phyloP scores from a whole-genome alignment of 192 early-diverging fungal genomes.

The Backusella westeae region DNA sequence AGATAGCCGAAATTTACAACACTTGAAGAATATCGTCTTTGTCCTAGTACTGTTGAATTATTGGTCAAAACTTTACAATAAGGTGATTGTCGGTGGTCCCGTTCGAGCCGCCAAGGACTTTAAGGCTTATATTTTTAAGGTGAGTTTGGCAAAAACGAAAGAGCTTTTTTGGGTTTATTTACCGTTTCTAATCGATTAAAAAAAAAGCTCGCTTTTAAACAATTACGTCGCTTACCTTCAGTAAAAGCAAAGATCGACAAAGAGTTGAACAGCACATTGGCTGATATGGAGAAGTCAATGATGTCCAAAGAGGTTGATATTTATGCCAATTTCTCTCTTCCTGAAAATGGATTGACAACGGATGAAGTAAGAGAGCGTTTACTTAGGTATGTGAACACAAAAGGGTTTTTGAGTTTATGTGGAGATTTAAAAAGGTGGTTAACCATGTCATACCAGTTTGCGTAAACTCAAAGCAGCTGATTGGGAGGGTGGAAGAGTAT shows the following conservation, averaged over 20 bases:
- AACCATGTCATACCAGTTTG: constrained; percentile 41
- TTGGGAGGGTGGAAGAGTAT: constrained; percentile 85
- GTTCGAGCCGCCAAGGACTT: constrained; percentile 44
- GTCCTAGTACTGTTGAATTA: constrained; percentile 54
- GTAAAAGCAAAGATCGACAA: constrained; percentile 66
- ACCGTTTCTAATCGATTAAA: constrained; percentile 15
- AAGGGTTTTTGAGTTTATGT: neutral
- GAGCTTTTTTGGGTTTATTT: neutral
- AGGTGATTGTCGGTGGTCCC: constrained; percentile 57
- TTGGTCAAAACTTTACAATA: constrained; percentile 40
- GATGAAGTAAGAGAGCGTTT: constrained; percentile 62
- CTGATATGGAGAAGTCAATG: constrained; percentile 80
- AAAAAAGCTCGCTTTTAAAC: constrained; percentile 43
- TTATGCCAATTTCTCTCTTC: constrained; percentile 64
- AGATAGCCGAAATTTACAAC: constrained; percentile 4
- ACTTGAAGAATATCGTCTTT: constrained; percentile 59
- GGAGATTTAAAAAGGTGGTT: constrained; percentile 10
- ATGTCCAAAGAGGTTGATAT: constrained; percentile 59
- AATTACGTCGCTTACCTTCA: constrained; percentile 43
- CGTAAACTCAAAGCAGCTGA: constrained; percentile 62
- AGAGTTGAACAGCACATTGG: constrained; percentile 76
- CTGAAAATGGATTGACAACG: constrained; percentile 60
- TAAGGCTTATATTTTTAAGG: constrained; percentile 42
- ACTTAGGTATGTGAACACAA: constrained; percentile 41
- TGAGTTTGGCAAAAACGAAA: constrained; percentile 21